These are phyloP conservation scores for Cadophora sp. DNA, from an alignment of 2,329 filamentous ascomycete genomes.

Conservation along the genomic window DNA sequence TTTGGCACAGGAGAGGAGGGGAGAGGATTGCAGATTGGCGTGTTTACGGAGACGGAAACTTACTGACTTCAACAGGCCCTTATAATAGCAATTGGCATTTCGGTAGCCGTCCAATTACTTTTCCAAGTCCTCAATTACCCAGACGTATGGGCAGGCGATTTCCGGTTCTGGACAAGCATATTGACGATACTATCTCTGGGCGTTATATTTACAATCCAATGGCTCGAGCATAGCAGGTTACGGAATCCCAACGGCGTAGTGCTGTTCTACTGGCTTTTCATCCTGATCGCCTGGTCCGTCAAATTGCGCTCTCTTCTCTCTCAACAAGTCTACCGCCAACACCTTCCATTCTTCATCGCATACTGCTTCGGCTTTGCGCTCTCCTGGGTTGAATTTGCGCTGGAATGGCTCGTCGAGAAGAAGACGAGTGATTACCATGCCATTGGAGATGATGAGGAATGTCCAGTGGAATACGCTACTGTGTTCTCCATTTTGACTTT, in stretches of 20 bases:
- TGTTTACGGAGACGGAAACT: background rate
- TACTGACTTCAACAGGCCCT: constrained; percentile 54
- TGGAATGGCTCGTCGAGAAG: constrained; percentile 76
- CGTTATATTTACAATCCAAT: constrained; percentile 71
- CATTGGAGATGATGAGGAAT: constrained; percentile 72
- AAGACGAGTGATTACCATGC: constrained; percentile 73
- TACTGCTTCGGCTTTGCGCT: constrained; percentile 67
- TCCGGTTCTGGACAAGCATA: constrained; percentile 74
- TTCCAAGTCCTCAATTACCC: constrained; percentile 67
- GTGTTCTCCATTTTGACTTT: constrained; percentile 95
- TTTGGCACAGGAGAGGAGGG: background rate
- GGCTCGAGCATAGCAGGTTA: constrained; percentile 72
- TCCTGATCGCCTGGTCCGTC: constrained; percentile 67
- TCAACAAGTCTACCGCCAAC: constrained; percentile 61
- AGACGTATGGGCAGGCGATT: constrained; percentile 67
- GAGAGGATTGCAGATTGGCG: background rate
- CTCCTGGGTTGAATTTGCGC: constrained; percentile 64
- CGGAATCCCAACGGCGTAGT: constrained; percentile 74
- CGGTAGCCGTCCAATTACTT: constrained; percentile 65
- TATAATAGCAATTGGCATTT: constrained; percentile 61
- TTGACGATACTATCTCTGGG: constrained; percentile 64
- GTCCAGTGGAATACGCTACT: constrained; percentile 83
- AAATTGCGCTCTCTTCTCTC: constrained; percentile 73
- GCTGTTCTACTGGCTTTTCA: constrained; percentile 76
- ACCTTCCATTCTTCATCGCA: constrained; percentile 67